Percentiles rank a stretch among this genome's conserved stretches.
phyloP scores from a whole-genome alignment of 2,329 filamentous ascomycete genomes.

The Bertia moriformis region DNA sequence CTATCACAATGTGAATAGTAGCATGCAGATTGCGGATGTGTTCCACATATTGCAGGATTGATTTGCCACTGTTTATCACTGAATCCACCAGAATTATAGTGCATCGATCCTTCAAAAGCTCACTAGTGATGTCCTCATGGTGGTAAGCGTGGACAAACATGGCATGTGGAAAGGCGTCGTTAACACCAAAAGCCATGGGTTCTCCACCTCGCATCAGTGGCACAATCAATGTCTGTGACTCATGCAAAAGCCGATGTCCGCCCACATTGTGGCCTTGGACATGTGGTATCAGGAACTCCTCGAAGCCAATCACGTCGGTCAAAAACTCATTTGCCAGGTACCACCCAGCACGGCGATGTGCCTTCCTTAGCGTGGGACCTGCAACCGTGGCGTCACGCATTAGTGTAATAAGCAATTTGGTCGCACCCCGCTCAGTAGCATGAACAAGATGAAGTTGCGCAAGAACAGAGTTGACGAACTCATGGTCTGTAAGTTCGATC shows the following conservation, averaged over 20 bases:
- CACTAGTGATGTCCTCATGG: constrained; percentile 21
- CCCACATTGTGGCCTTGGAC: constrained; percentile 28
- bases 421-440: constrained; percentile 25
- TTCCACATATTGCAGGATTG: constrained; percentile 29
- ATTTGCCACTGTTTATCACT: constrained; percentile 41
- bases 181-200: constrained; percentile 44
- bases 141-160: constrained; percentile 30
- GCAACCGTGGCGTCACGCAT: constrained; percentile 31
- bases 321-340: constrained; percentile 38
- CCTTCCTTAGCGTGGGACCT: constrained; percentile 29
- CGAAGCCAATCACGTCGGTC: constrained; percentile 28
- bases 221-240: constrained; percentile 35
- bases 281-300: constrained; percentile 30
- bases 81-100: constrained; percentile 42
- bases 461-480: not conserved
- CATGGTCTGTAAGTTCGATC: constrained; percentile 5
- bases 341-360: constrained; percentile 30
- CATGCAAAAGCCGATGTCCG: constrained; percentile 29
- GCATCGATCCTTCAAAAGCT: constrained; percentile 21
- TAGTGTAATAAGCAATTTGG: constrained; percentile 34
- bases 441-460: constrained; percentile 14
- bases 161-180: constrained; percentile 31
- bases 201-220: constrained; percentile 50
- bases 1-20: constrained; percentile 30
- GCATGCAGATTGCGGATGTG: constrained; percentile 24